Base-by-base conservation (phyloP, 495 filamentous ascomycete genomes). In the Xylaria telfairii region DNA sequence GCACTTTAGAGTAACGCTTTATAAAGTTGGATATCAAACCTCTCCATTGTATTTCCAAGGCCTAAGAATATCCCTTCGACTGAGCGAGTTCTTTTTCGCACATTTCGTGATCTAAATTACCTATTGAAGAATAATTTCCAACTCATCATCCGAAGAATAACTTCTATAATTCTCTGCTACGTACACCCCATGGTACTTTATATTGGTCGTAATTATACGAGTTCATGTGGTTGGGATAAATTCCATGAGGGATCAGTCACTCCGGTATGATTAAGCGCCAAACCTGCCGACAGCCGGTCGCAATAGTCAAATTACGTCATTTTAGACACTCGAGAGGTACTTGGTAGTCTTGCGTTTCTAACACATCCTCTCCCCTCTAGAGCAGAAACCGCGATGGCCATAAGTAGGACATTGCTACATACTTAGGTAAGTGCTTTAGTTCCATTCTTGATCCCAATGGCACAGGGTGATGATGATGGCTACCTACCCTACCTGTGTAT, bases 231-330 rank as follows among this genome's bases (percentile, higher is more conserved):
- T 63, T 24, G 41, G 42, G 15, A 30, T 63, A 26, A 30, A 63
- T n/a, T n/a, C n/a, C 21, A 28, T 63, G 12, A 21, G 21, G 13
- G 30, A 46, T n/a, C 13, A 32, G 26, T 8, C 37, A 24, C 26
- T 10, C 26, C 26, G 30, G 2, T 6, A 53, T 12, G 7, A 44
- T 12, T 19, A 44, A 15, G 54, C 34, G 54, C 28, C 30, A 59
- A 21, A 34, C 12, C 28, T 60, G 56, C 54, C 56, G 54, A 61
- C 3, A 68, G 19, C 65, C 65, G 41, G 56, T 12, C n/a, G 44
- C 28, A 9, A 61, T 51, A 7, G 9, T 7, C 42, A 41, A 69
- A 62, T 69, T 69, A 69, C 67, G 67, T 69, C 67, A 69, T 69
- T 69, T 49, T 24, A 2, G 46, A 30, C n/a, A n/a, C 7, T 5